Conservation (phyloP, 2,329 filamentous ascomycete genomes). For the Penicillium polonicum region DNA sequence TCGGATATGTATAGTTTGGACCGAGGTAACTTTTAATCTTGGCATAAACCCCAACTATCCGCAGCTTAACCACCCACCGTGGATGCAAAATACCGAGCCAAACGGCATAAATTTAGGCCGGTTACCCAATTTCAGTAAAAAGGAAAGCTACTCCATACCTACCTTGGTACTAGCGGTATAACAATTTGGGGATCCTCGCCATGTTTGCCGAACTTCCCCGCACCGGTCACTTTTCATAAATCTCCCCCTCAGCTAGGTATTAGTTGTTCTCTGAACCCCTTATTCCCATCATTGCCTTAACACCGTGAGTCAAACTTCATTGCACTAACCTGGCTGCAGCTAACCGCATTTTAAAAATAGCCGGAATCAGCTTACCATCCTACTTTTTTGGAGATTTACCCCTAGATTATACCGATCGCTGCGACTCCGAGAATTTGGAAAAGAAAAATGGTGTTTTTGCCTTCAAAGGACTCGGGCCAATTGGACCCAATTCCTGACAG, state of each 20-base stretch:
- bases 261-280: not conserved
- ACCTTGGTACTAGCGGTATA: not conserved
- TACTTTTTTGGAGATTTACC: not conserved
- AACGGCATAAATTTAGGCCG: not conserved
- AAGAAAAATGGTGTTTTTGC: conserved; percentile 46
- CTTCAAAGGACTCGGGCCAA: conserved; percentile 40
- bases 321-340: not conserved
- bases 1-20: conserved; percentile 4
- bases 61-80: conserved; percentile 14
- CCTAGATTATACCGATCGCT: not conserved
- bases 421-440: not conserved
- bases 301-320: not conserved
- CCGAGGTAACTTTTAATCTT: conserved; percentile 5
- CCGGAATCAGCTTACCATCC: not conserved
- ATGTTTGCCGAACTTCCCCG: conserved; percentile 9
- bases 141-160: not conserved
- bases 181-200: not conserved
- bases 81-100: not conserved
- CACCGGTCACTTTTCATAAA: conserved; percentile 2
- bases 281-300: not conserved
- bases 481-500: conserved; percentile 66
- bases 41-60: not conserved
- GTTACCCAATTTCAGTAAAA: not conserved
- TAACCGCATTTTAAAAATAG: not conserved
- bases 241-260: not conserved